A percentile compares a stretch with the other conserved stretches of the same genome.
phyloP scores from a whole-genome alignment of 1,284 basidiomycete species.

The Veloboletus limbatus region DNA sequence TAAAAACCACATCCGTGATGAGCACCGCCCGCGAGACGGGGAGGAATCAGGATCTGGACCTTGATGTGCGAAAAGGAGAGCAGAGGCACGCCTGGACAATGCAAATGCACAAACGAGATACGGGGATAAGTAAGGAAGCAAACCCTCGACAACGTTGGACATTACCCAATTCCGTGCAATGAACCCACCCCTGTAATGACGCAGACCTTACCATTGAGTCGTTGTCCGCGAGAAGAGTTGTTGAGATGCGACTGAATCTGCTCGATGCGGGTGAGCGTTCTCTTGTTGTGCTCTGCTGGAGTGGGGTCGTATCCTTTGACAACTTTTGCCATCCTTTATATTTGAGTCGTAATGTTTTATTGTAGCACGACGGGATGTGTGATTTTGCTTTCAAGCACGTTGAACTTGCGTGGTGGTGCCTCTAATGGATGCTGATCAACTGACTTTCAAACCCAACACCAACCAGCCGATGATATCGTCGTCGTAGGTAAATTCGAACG shows the following conservation, averaged over 20 bases:
- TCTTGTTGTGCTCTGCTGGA: slow-evolving; percentile 49
- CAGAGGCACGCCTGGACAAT: slow-evolving; percentile 64
- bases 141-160: slow-evolving; percentile 6
- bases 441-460: slow-evolving; percentile 1
- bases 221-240: slow-evolving; percentile 49
- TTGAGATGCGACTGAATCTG: slow-evolving; percentile 72
- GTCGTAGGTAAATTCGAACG: too few relatives aligned
- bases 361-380: too few relatives aligned
- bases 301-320: slow-evolving; percentile 13
- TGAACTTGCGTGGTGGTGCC: background rate
- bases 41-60: slow-evolving; percentile 41
- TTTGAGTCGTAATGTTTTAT: too few relatives aligned
- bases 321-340: slow-evolving; percentile 25
- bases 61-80: slow-evolving; percentile 79
- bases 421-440: too few relatives aligned
- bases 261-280: slow-evolving; percentile 61
- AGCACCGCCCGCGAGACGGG: slow-evolving; percentile 2
- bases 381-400: too few relatives aligned
- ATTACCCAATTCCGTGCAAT: slow-evolving; percentile 79
- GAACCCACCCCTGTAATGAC: slow-evolving; percentile 88
- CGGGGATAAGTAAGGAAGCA: too few relatives aligned
- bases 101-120: slow-evolving; percentile 16
- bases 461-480: too few relatives aligned
- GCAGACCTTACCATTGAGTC: slow-evolving; percentile 81
- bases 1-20: slow-evolving; percentile 6